Percentiles rank a stretch among this genome's conserved stretches.
Evolutionary conservation across 371 early-diverging fungal species (phyloP).

Genomic region (Lichtheimia corymbifera): DNA sequence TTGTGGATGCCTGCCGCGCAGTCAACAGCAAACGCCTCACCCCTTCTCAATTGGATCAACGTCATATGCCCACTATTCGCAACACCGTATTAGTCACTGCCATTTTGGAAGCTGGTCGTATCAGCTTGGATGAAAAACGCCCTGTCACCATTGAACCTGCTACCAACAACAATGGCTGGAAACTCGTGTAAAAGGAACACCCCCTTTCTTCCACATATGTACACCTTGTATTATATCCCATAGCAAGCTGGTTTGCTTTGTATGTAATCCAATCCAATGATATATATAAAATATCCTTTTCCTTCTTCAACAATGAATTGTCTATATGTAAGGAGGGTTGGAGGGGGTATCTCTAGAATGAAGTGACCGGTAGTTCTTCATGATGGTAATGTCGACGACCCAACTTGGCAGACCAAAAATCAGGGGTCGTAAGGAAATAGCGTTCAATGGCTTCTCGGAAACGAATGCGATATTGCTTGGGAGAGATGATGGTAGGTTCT

Average conservation of each 20-base stretch:
- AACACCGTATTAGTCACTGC: conserved; percentile 48
- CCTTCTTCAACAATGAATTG: too few relatives aligned
- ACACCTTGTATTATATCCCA: too few relatives aligned
- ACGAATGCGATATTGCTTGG: conserved; percentile 88
- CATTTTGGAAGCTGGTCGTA: conserved; percentile 52
- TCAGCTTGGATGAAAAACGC: conserved; percentile 36
- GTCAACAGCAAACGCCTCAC: conserved; percentile 27
- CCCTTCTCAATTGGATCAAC: conserved; percentile 25
- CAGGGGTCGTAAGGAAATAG: conserved; percentile 84
- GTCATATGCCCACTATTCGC: conserved; percentile 37
- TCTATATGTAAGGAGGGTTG: too few relatives aligned
- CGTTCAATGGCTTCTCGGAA: conserved; percentile 94
- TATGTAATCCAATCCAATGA: too few relatives aligned
- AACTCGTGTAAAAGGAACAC: conserved; percentile 10
- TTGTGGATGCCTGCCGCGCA: conserved; percentile 30
- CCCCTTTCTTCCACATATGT: too few relatives aligned
- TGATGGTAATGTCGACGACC: conserved; percentile 8
- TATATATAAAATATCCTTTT: too few relatives aligned
- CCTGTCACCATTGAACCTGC: conserved; percentile 18
- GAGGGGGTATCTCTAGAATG: conserved; percentile 1
- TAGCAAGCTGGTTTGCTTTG: too few relatives aligned
- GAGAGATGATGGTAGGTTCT: conserved; percentile 94
- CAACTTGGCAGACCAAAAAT: conserved; percentile 45
- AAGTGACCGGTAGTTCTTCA: conserved; percentile 1
- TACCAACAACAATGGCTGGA: conserved; percentile 12